These are phyloP conservation scores for Inonotus hispidus DNA, from an alignment of 1,284 basidiomycete species.

Conservation along the genomic window DNA sequence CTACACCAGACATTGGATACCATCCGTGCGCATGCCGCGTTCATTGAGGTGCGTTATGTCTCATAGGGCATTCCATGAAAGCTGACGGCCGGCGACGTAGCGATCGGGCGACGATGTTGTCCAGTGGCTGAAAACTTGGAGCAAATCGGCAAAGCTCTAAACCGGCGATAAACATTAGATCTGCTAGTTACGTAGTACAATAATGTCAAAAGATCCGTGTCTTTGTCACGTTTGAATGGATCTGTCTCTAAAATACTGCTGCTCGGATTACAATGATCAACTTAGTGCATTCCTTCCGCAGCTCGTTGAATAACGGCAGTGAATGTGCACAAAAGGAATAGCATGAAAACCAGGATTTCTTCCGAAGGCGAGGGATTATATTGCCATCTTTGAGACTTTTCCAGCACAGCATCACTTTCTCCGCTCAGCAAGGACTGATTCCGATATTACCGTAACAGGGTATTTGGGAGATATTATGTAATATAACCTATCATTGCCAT, in stretches of 20 bases:
- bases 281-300: no score
- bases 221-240: background rate
- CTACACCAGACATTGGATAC: slow-evolving; percentile 65
- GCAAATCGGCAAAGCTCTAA: slow-evolving; percentile 22
- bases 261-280: no score
- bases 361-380: no score
- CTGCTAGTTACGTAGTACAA: background rate
- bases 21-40: slow-evolving; percentile 51
- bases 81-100: slow-evolving; percentile 27
- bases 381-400: no score
- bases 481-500: background rate
- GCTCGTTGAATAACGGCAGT: no score
- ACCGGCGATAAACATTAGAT: background rate
- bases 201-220: background rate
- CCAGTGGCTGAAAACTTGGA: slow-evolving; percentile 52
- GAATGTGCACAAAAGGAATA: no score
- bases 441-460: background rate
- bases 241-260: background rate
- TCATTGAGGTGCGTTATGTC: slow-evolving; percentile 47
- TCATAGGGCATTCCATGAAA: background rate
- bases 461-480: background rate
- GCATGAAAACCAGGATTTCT: no score
- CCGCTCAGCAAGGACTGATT: slow-evolving; percentile 5
- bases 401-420: background rate
- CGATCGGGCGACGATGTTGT: slow-evolving; percentile 52